Conservation (phyloP, 2,329 filamentous ascomycete genomes). For the Colletotrichum destructivum region DNA sequence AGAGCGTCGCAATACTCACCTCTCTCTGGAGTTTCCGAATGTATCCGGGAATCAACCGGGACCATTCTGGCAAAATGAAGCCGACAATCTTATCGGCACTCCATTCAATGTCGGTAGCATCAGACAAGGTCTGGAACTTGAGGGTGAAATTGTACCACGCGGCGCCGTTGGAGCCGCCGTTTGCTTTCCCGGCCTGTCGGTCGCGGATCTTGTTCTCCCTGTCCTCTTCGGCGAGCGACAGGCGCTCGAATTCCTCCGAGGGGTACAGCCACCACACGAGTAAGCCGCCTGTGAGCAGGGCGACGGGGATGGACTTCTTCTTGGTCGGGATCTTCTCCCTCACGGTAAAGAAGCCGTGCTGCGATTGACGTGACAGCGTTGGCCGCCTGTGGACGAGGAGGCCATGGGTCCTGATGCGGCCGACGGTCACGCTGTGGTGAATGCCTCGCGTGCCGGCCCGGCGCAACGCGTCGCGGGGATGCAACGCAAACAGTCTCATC, state of each 20-base stretch:
- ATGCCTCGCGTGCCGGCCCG: slow-evolving; percentile 25
- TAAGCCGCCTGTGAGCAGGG: slow-evolving; percentile 54
- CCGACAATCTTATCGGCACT: slow-evolving; percentile 74
- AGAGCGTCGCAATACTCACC: slow-evolving; percentile 33
- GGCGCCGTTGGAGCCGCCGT: slow-evolving; percentile 46
- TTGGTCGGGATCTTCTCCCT: slow-evolving; percentile 43
- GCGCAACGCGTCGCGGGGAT: slow-evolving; percentile 17
- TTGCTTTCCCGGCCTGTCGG: slow-evolving; percentile 44
- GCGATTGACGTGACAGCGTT: slow-evolving; percentile 38
- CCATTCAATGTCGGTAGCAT: slow-evolving; percentile 70
- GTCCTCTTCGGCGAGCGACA: slow-evolving; percentile 46
- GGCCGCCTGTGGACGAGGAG: slow-evolving; percentile 29
- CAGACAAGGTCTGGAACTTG: slow-evolving; percentile 68
- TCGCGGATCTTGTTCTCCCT: slow-evolving; percentile 39
- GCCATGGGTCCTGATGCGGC: slow-evolving; percentile 37
- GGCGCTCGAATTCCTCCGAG: slow-evolving; percentile 58
- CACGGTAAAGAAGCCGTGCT: slow-evolving; percentile 42
- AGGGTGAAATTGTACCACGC: slow-evolving; percentile 66
- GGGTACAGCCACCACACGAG: slow-evolving; percentile 62
- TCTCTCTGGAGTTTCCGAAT: slow-evolving; percentile 89
- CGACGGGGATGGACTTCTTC: slow-evolving; percentile 49
- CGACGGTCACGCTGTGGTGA: slow-evolving; percentile 36
- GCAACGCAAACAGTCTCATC: slow-evolving; percentile 34
- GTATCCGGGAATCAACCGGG: slow-evolving; percentile 80
- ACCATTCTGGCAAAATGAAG: slow-evolving; percentile 87